phyloP scores from a whole-genome alignment of 495 filamentous ascomycete species.

The Hypoxylon fuscum region DNA sequence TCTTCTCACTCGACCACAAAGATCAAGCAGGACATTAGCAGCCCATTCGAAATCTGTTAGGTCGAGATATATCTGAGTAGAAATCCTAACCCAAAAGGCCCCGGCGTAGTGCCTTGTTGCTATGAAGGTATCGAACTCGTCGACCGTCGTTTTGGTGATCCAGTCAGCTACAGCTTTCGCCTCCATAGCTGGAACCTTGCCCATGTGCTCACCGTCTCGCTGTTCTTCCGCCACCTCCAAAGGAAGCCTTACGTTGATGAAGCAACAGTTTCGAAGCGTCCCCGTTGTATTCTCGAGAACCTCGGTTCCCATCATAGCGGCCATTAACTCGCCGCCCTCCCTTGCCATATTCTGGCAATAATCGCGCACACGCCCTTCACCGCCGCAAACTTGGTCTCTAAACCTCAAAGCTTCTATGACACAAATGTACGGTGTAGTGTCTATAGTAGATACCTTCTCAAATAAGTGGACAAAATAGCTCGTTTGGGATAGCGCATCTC shows the following conservation, averaged over 20 bases:
- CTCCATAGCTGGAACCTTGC: slow-evolving; percentile 32
- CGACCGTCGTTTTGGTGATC: slow-evolving; percentile 62
- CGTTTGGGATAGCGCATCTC: slow-evolving; percentile 17
- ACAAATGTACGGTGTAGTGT: slow-evolving; percentile 72
- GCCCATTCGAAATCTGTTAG: slow-evolving; percentile 79
- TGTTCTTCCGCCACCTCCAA: slow-evolving; percentile 49
- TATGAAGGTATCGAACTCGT: slow-evolving; percentile 76
- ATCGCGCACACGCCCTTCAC: slow-evolving; percentile 70
- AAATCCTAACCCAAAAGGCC: slow-evolving; percentile 74
- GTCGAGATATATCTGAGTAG: slow-evolving; percentile 83
- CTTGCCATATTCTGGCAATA: slow-evolving; percentile 67
- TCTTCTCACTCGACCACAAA: slow-evolving; percentile 67
- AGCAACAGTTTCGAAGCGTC: slow-evolving; percentile 48
- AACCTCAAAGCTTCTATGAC: slow-evolving; percentile 73
- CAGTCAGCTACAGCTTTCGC: slow-evolving; percentile 57
- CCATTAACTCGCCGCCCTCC: slow-evolving; percentile 65
- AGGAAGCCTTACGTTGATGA: slow-evolving; percentile 76
- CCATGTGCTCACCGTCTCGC: slow-evolving; percentile 31
- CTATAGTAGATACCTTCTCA: slow-evolving; percentile 75
- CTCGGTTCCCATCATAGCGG: slow-evolving; percentile 70
- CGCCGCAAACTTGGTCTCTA: slow-evolving; percentile 72
- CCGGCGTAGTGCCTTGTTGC: slow-evolving; percentile 68
- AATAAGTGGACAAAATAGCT: slow-evolving; percentile 70
- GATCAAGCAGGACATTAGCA: slow-evolving; percentile 64
- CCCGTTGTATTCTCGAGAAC: slow-evolving; percentile 64